phyloP scores from a whole-genome alignment of 2,329 filamentous ascomycete species.

The Trichoderma breve region DNA sequence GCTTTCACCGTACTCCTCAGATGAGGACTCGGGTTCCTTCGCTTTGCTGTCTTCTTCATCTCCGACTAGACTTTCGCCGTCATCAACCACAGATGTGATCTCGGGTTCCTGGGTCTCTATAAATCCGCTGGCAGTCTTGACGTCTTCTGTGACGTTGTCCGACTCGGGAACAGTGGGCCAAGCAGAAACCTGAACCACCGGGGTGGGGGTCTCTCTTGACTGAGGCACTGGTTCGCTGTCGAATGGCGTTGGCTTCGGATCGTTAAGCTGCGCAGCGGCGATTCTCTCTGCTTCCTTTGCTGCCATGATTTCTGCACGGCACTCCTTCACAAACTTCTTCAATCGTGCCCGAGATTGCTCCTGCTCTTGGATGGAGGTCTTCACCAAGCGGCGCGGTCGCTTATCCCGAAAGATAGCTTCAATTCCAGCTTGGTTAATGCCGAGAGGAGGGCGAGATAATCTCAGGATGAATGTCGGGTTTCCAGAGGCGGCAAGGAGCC shows the following conservation, averaged over 20 bases:
- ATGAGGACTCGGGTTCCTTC: slow-evolving; percentile 11
- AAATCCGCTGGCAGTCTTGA: background rate
- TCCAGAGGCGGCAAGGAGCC: background rate
- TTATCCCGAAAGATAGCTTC: background rate
- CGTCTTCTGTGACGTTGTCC: slow-evolving; percentile 8
- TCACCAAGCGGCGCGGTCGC: background rate
- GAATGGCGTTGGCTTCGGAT: background rate
- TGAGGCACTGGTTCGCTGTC: slow-evolving; percentile 8
- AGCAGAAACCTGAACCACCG: slow-evolving; percentile 6
- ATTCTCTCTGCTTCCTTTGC: background rate
- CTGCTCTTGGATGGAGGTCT: background rate
- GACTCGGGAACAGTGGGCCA: slow-evolving; percentile 13
- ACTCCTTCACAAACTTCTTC: background rate
- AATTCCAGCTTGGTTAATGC: background rate
- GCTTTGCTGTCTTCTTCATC: slow-evolving; percentile 4
- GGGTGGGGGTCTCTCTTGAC: slow-evolving; percentile 6
- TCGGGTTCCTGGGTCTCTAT: slow-evolving; percentile 13
- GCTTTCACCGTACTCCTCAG: slow-evolving; percentile 9
- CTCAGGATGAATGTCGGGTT: background rate
- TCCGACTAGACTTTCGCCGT: slow-evolving; percentile 6
- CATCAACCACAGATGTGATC: too few species aligned
- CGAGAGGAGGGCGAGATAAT: background rate
- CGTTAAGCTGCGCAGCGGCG: slow-evolving; percentile 6
- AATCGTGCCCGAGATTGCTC: background rate
- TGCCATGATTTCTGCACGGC: background rate